These are phyloP conservation scores for Pseudocercospora crystallina DNA, from an alignment of 2,329 filamentous ascomycete species.

Conservation along the genomic window DNA sequence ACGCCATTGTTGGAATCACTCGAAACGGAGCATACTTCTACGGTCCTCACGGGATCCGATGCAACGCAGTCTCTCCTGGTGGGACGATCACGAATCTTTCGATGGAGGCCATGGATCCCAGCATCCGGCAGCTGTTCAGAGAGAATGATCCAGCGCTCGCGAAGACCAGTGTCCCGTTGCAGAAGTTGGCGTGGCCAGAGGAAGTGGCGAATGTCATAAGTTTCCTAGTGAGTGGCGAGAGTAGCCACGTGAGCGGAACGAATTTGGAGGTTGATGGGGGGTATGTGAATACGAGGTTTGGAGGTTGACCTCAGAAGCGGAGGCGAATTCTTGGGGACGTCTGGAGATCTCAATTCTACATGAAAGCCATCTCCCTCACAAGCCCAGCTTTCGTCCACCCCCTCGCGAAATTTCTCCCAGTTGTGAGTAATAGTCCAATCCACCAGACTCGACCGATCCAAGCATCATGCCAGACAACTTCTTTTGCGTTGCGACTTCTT, in stretches of 20 bases:
- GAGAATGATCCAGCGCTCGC: constrained; percentile 1
- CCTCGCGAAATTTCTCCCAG: constrained; percentile 44
- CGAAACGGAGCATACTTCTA: constrained; percentile 27
- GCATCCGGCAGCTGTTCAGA: background rate
- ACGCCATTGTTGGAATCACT: constrained; percentile 28
- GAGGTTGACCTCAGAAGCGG: too few relatives aligned
- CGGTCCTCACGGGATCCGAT: constrained; percentile 23
- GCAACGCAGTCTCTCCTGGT: constrained; percentile 29
- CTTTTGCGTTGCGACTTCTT: constrained; percentile 18
- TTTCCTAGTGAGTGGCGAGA: constrained; percentile 5
- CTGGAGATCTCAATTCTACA: too few relatives aligned
- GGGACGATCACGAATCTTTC: background rate
- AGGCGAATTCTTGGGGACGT: too few relatives aligned
- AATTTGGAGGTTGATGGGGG: constrained; percentile 8
- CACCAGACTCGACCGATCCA: constrained; percentile 43
- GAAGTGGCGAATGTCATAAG: constrained; percentile 9
- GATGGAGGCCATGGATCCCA: background rate
- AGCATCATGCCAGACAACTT: constrained; percentile 33
- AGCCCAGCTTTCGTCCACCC: constrained; percentile 45
- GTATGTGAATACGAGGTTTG: background rate
- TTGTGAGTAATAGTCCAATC: constrained; percentile 40
- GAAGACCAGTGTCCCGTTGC: background rate
- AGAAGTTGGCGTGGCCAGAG: constrained; percentile 5
- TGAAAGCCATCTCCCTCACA: constrained; percentile 40
- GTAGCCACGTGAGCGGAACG: constrained; percentile 1